Evolutionary conservation across 495 filamentous ascomycete species (phyloP), one percentile per base, ranked within the genome.

Genomic region (Penicillium alfredii): DNA sequence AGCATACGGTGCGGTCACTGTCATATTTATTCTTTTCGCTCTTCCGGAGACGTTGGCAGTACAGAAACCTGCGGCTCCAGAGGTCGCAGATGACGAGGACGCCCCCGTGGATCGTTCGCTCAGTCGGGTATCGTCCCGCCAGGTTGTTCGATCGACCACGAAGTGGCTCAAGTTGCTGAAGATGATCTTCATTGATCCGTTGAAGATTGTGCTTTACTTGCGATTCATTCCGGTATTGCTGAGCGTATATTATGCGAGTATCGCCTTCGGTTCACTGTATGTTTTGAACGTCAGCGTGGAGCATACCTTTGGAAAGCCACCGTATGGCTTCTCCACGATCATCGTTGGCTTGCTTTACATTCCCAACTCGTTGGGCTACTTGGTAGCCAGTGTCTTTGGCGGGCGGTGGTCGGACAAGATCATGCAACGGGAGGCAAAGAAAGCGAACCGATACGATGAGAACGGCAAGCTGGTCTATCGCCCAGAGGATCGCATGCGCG

Each of bases 341-440:
- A 78, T 90, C 21, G 63, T 96, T 40, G 72, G 90, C 13, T 66
- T 92, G 13, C 65, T 88, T 4, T 97, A 96, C 55, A 78, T 95
- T 18, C 84, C 89, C 0, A 75, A 77, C 30, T 82, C 83, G 1
- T 33, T 92, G 8, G 90, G 90, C 8, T 96, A 94, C 57, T 53
- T 93, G 16, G 49, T 78, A 3, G 74, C 84, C 5, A 84, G 81
- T 42, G 33, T 85, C 4, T 60, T 87, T 15, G 90, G 90, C 24
- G 90, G 90, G 1, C 68, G 66, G 24, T 97, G 89, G 89, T 83
- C 86, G 57, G 90, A 97, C 60, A 58, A 55, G 20, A 93, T 97
- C 58, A 97, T 97, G 90, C 69, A 76, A 23, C 77, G 83, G 3
- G 82, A 90, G 61, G 88, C 88, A 4, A 64, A 61, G 15, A 81